Base-by-base conservation (phyloP, 202 grass and related monocot species). In the Schoenoplectus tabernaemontani region DNA sequence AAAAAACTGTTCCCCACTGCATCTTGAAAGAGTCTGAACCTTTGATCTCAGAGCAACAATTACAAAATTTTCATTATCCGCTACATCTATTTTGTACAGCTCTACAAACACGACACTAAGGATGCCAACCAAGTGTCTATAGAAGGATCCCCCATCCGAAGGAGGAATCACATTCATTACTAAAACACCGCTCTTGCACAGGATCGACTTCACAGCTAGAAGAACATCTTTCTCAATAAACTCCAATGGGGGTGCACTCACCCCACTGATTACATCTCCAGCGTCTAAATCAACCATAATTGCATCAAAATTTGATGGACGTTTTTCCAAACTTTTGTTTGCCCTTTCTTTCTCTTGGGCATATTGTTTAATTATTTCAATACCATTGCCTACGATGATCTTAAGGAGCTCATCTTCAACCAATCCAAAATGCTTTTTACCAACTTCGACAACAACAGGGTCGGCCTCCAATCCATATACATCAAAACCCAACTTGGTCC, bases 271-370 rank as follows among this genome's bases (percentile, higher is more conserved):
- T 19, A 90, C 82, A 86, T 94, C 87, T 32, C 67, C 84, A 59
- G 91, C 92, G 50, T 97, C 91, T 34, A 97, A 87, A 84, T 97
- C 94, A 70, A 90, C 82, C 82, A 97, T 87, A 26, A 92, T 30
- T 2, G 78, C 89, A 72, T 87, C 85, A 73, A 94, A 97, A 6
- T 72, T 80, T n/a, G 56, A 71, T 83, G 53, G 39, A 78, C 57
- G 9, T 9, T 74, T 4, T 68, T 22, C 7, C 16, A 53, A 78
- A 32, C 32, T 59, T 13, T 26, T 81, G 17, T 53, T 81, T 16
- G 19, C 9, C 9, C 11, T 65, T 66, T 57, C 66, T 43, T 47
- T 54, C 32, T 2, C 34, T 39, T 0, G 59, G 28, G 85, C 65
- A 57, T 88, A 85, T 54, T 37, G 64, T 71, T 84, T 82, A 69